These are phyloP conservation scores for Fusarium sp. DNA, from an alignment of 2,329 filamentous ascomycete genomes.

Conservation along the genomic window DNA sequence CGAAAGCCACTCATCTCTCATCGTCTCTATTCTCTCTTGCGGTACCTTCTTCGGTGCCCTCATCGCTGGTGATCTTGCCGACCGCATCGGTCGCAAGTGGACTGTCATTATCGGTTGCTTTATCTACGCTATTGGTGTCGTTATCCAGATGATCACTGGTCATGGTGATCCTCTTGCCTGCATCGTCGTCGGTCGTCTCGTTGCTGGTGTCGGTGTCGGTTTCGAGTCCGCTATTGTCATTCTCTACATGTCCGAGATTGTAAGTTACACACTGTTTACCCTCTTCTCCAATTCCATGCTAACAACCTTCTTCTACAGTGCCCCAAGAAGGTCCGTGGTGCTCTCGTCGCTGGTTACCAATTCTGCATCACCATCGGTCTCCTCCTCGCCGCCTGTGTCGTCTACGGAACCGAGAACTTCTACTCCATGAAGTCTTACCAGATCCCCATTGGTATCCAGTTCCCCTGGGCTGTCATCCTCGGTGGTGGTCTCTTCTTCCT, in stretches of 20 bases:
- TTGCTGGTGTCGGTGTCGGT: conserved; percentile 41
- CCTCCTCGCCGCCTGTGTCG: conserved; percentile 36
- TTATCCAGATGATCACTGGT: conserved; percentile 52
- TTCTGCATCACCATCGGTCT: conserved; percentile 43
- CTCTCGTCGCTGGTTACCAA: conserved; percentile 42
- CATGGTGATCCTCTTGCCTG: conserved; percentile 37
- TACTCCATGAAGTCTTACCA: conserved; percentile 30
- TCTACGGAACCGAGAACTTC: conserved; percentile 36
- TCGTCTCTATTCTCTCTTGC: conserved; percentile 81
- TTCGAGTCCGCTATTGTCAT: conserved; percentile 45
- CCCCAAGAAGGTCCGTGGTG: conserved; percentile 39
- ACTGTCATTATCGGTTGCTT: conserved; percentile 78
- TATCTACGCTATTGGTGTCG: conserved; percentile 77
- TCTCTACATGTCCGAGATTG: conserved; percentile 45
- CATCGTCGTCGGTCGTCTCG: conserved; percentile 42
- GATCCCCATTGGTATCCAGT: conserved; percentile 39
- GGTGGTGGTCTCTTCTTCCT: conserved; percentile 40
- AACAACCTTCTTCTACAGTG: conserved; percentile 15
- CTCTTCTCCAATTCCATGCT: conserved; percentile 62
- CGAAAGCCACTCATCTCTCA: conserved; percentile 64
- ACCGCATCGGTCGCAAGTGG: conserved; percentile 78
- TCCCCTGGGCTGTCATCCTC: conserved; percentile 41
- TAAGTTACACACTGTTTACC: conserved; percentile 70
- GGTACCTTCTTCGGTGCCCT: conserved; percentile 84
- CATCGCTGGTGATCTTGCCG: conserved; percentile 81